Base-by-base conservation (phyloP, 495 filamentous ascomycete genomes). In the Penicillium antarcticum region DNA sequence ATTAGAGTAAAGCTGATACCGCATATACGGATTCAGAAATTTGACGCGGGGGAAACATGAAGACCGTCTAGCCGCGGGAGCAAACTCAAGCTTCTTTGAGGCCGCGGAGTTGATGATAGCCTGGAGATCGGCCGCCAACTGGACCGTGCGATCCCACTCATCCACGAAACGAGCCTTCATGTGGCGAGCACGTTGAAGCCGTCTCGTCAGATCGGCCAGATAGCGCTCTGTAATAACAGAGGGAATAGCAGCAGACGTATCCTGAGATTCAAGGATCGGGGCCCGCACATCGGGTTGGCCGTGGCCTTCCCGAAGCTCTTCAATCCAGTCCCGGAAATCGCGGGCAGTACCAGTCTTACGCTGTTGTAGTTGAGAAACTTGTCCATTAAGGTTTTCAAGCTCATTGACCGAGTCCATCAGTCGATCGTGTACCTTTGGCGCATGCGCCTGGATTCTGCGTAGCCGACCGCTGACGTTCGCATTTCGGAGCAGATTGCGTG, bases 311-410 rank as follows among this genome's bases (percentile, higher is more conserved):
- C 82, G 84, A 17, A 98, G 73, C 44, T 87, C 94, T 53, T 96
- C 92, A 54, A 98, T 94, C 94, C 94, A 98, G 48, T 95, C 92
- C 51, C 87, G 83, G 66, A 91, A 94, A 39, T 87, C 80, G 40
- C 76, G 80, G 3, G 87, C 87, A n/a, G 84, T 89, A 11, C 89
- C 91, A 17, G 81, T 86, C 72, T 95, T 96, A 51, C 92, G 79
- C 56, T 84, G 81, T 42, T 84, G 81, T 24, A 98, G 78, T 68
- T 89, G 85, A 19, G 76, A 66, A 11, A 97, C 86, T 59, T 94
- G 89, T 2, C 78, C 72, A 53, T 96, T 92, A 13, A 96, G 69
- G 53, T 87, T 84, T 57, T 95, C 90, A 3, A 97, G 72, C 43
- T 87, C 84, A 44, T 84, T 81, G 35, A 87, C 84, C 2, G 94